Conservation (phyloP, 2,329 filamentous ascomycete species). For the Ampelomyces quisqualis region DNA sequence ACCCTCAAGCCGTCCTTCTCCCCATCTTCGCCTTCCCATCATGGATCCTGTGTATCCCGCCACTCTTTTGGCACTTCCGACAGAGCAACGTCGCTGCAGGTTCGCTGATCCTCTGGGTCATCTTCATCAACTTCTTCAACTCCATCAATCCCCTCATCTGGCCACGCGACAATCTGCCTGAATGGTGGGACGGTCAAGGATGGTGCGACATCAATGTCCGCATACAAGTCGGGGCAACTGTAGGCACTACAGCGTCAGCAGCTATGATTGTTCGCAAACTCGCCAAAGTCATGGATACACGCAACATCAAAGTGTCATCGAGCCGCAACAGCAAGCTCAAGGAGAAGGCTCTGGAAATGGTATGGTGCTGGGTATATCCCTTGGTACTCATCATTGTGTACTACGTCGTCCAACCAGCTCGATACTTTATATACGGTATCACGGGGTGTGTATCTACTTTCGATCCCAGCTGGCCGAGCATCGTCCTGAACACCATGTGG, state of each 20-base stretch:
- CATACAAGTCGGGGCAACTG: constrained; percentile 55
- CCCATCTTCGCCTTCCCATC: constrained; percentile 54
- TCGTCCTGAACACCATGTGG: constrained; percentile 59
- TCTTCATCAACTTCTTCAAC: constrained; percentile 59
- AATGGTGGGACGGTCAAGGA: constrained; percentile 60
- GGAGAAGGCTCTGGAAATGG: constrained; percentile 53
- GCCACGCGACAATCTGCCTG: constrained; percentile 57
- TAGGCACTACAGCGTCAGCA: constrained; percentile 56
- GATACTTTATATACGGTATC: constrained; percentile 61
- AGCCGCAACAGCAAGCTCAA: constrained; percentile 52
- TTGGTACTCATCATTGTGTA: constrained; percentile 57
- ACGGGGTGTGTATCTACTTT: constrained; percentile 59
- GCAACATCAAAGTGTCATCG: constrained; percentile 54
- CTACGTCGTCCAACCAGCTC: constrained; percentile 59
- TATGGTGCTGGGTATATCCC: constrained; percentile 59
- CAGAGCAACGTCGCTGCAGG: constrained; percentile 62
- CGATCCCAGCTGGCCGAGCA: constrained; percentile 59
- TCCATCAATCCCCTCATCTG: constrained; percentile 66
- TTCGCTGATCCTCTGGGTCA: constrained; percentile 58
- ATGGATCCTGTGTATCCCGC: constrained; percentile 56
- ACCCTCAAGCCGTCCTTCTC: constrained; percentile 45
- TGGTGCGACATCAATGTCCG: constrained; percentile 67
- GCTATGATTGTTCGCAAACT: constrained; percentile 62
- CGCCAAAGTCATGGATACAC: constrained; percentile 61
- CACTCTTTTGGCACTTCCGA: constrained; percentile 60